Evolutionary conservation across 2,329 filamentous ascomycete species (phyloP).

Genomic region (Lasiodiplodia hormozganensis): DNA sequence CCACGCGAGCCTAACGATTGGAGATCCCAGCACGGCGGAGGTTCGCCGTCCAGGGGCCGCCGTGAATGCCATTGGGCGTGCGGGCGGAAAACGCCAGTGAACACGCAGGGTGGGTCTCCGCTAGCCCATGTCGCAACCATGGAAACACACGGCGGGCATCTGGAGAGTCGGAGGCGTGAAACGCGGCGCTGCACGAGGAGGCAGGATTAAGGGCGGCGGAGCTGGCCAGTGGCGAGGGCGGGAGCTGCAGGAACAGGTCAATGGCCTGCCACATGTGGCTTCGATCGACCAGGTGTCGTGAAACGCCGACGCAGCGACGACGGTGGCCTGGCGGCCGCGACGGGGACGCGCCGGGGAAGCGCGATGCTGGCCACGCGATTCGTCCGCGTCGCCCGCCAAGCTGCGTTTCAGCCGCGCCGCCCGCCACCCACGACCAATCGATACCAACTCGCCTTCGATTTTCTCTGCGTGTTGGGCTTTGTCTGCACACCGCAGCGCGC

Average conservation of each 20-base stretch:
- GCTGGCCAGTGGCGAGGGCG: constrained; percentile 15
- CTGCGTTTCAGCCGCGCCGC: constrained; percentile 12
- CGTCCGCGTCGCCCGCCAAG: neutral
- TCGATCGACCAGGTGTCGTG: constrained; percentile 15
- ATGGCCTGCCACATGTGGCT: neutral
- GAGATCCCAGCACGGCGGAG: constrained; percentile 19
- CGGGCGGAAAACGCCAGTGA: neutral
- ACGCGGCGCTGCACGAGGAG: constrained; percentile 12
- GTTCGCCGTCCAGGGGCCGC: constrained; percentile 6
- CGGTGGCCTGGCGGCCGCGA: neutral
- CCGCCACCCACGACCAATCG: constrained; percentile 7
- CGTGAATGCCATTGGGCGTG: constrained; percentile 11
- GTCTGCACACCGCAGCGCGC: neutral
- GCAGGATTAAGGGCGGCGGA: constrained; percentile 18
- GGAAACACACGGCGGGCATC: constrained; percentile 23
- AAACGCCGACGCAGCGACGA: constrained; percentile 15
- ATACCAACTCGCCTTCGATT: neutral
- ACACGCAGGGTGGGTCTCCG: constrained; percentile 11
- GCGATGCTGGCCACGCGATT: neutral
- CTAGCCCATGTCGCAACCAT: constrained; percentile 3
- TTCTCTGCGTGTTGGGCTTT: constrained; percentile 4
- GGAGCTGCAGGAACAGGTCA: constrained; percentile 20
- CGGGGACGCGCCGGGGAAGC: constrained; percentile 5
- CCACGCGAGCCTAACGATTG: constrained; percentile 14
- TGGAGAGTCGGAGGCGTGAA: neutral